Percentiles rank a stretch among this genome's conserved stretches.
Evolutionary conservation across 1,139 yeast species (phyloP).

Genomic region (Suhomyces taliae): DNA sequence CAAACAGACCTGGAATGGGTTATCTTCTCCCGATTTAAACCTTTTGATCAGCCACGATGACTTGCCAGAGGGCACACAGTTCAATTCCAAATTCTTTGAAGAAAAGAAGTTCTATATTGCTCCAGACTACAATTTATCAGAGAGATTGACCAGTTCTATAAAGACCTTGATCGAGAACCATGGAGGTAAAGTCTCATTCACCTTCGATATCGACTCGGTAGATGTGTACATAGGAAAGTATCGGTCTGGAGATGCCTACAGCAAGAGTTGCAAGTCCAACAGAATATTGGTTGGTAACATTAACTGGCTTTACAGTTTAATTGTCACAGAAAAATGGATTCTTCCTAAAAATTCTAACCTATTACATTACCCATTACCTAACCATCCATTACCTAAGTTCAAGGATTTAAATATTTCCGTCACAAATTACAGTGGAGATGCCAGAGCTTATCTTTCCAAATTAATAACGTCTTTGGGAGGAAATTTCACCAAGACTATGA

Average conservation of each 20-base stretch:
- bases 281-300: constrained; percentile 59
- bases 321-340: constrained; percentile 55
- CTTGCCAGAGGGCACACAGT: constrained; percentile 12
- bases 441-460: constrained; percentile 66
- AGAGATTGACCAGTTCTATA: constrained; percentile 28
- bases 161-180: constrained; percentile 27
- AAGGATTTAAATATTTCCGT: constrained; percentile 57
- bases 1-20: constrained; percentile 9
- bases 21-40: constrained; percentile 15
- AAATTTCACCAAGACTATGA: constrained; percentile 66
- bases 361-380: constrained; percentile 72
- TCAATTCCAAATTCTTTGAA: constrained; percentile 18
- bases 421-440: constrained; percentile 84
- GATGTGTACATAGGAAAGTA: constrained; percentile 69
- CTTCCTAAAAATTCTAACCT: constrained; percentile 56
- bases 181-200: constrained; percentile 31
- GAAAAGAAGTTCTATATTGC: constrained; percentile 32
- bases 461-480: constrained; percentile 78
- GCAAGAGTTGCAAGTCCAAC: constrained; percentile 24
- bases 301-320: constrained; percentile 72
- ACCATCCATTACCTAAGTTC: constrained; percentile 52
- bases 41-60: constrained; percentile 13
- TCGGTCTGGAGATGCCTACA: constrained; percentile 55
- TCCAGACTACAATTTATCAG: constrained; percentile 36
- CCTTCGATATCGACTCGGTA: constrained; percentile 27